Conservation (phyloP, 1,284 basidiomycete species). For the Cryptococcus sp. region DNA sequence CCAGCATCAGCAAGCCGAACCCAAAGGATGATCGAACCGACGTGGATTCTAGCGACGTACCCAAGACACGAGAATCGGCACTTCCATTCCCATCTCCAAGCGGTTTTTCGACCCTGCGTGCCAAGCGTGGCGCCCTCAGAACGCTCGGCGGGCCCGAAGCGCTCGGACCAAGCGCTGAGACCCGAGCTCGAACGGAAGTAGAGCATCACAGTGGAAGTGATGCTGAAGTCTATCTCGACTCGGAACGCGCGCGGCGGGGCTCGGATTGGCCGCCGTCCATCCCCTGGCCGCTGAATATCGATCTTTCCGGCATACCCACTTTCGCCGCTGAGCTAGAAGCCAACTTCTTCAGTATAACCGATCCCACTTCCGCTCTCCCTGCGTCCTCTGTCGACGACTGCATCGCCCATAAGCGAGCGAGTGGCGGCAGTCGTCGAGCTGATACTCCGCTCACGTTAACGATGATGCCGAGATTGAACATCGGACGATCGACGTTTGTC, state of each 20-base stretch:
- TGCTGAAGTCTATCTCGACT: neutral
- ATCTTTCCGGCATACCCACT: slow-evolving; percentile 9
- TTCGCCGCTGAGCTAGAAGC: slow-evolving; percentile 2
- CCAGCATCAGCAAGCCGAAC: no score
- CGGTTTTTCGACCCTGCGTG: neutral
- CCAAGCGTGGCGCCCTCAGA: neutral
- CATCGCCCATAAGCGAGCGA: no score
- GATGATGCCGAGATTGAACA: no score
- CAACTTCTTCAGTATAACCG: no score
- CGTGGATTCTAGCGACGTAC: no score
- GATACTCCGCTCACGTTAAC: no score
- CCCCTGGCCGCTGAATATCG: slow-evolving; percentile 7
- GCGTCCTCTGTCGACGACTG: no score
- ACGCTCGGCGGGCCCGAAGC: neutral
- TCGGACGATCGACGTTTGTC: no score
- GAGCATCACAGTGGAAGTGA: no score
- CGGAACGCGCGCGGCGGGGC: slow-evolving; percentile 8
- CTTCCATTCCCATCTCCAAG: neutral
- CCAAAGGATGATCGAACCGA: no score
- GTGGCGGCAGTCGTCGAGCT: no score
- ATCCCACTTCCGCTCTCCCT: no score
- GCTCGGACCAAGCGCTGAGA: neutral
- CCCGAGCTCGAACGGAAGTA: neutral
- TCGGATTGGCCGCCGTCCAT: slow-evolving; percentile 17
- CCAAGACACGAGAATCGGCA: neutral